Base-by-base conservation (phyloP, 169 alveolate genomes). In the Besnoitia besnoiti region DNA sequence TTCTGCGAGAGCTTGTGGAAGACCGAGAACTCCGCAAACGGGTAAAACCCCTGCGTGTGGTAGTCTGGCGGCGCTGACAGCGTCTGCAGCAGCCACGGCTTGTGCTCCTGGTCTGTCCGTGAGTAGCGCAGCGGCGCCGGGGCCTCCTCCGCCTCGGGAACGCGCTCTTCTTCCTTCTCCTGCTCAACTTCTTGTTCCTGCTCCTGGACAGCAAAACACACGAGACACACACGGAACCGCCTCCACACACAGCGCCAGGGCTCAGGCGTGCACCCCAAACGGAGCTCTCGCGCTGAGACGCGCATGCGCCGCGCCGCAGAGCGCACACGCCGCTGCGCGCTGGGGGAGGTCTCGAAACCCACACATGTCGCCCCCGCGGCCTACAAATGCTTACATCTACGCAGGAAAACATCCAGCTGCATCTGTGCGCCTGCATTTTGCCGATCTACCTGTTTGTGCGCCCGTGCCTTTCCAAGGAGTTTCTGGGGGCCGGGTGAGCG, bases 111-210 rank as follows among this genome's bases (percentile, higher is more conserved):
- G 67, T 84, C 94, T 0, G 39, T 50, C 33, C 94, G 85, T 0
- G 94, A 73, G 73, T 84, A 91, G n/a, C 84, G 82, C 27, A 91
- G 49, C 0, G 91, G 49, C 10, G 91, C 94, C 2, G 87, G 40
- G 33, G 87, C 88, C 39, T 91, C 94, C 40, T 91, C 94, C n/a
- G 46, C 35, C 61, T 82, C 94, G 46, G 67, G 79, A 37, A 73
- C 90, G 12, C 44, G 42, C 91, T 91, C 94, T 49, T 91, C 94
- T 39, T 91, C 91, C 91, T 91, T 91, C 94, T 91, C 94, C 88
- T 91, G 94, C 80, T 91, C 94, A 3, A 80, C 79, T 76, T 90
- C 95, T 73, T 94, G 95, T 79, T 91, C 94, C 75, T 94, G 93
- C 90, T 94, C 95, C 94, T 91, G 90, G 40, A 61, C 87, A 77